A percentile compares a stretch with the other conserved stretches of the same genome.
These are phyloP conservation scores for Panicum hallii DNA, from an alignment of 202 grass and related monocot species.

Conservation along the genomic window DNA sequence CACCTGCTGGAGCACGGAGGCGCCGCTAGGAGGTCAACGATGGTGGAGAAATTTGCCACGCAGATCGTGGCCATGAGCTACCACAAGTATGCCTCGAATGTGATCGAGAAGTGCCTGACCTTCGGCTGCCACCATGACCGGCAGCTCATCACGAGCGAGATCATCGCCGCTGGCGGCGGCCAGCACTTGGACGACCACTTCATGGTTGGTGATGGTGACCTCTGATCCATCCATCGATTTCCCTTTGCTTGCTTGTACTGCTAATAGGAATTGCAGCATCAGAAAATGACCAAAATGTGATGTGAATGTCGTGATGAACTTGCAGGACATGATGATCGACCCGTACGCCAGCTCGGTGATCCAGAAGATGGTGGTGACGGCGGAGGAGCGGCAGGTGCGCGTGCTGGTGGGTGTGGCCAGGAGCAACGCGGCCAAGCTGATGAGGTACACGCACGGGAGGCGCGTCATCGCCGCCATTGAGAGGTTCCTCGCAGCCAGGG, in stretches of 20 bases:
- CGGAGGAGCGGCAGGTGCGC: conserved; percentile 31
- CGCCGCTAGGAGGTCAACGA: neutral
- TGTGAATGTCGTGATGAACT: neutral
- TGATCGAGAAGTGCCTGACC: conserved; percentile 63
- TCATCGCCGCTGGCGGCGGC: conserved; percentile 33
- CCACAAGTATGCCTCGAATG: conserved; percentile 58
- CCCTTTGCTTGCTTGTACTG: no score
- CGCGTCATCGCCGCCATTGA: conserved; percentile 42
- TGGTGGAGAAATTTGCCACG: conserved; percentile 48
- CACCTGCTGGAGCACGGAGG: conserved; percentile 60
- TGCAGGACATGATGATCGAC: conserved; percentile 65
- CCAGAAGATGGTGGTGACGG: conserved; percentile 54
- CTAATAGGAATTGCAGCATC: neutral
- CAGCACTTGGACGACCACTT: neutral
- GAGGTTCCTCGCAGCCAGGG: conserved; percentile 41
- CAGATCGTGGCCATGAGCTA: conserved; percentile 55
- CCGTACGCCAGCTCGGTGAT: conserved; percentile 56
- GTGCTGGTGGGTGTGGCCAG: conserved; percentile 49
- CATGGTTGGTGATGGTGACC: no score
- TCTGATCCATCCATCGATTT: neutral
- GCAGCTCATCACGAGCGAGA: conserved; percentile 50
- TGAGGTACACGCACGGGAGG: conserved; percentile 40
- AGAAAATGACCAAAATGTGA: no score
- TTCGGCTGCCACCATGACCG: conserved; percentile 47
- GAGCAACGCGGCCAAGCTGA: conserved; percentile 33